A percentile compares a stretch with the other conserved stretches of the same genome.
These are phyloP conservation scores for Pythium periplocum DNA, from an alignment of 352 stramenopile species.

Conservation along the genomic window DNA sequence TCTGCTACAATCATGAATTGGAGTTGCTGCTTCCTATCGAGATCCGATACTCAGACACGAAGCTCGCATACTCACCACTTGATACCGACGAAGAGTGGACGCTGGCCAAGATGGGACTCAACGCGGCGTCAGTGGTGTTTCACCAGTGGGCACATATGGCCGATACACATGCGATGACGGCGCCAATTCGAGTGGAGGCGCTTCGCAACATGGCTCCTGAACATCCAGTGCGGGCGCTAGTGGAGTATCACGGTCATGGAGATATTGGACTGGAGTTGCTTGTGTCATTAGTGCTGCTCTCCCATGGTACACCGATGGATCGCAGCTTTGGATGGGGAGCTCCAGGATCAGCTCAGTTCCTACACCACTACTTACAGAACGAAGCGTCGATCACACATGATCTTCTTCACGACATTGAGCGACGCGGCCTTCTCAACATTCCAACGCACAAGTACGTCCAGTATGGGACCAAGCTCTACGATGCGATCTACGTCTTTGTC, in stretches of 20 bases:
- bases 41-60: slow-evolving; percentile 3
- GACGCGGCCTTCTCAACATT: slow-evolving; percentile 18
- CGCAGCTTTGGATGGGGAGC: slow-evolving; percentile 30
- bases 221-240: slow-evolving; percentile 29
- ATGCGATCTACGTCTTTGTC: slow-evolving; percentile 18
- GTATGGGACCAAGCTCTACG: slow-evolving; percentile 24
- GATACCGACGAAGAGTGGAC: slow-evolving; percentile 5
- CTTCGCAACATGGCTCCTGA: slow-evolving; percentile 21
- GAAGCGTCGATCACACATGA: slow-evolving; percentile 18
- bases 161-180: slow-evolving; percentile 11
- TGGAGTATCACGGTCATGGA: slow-evolving; percentile 31
- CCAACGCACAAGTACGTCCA: slow-evolving; percentile 20
- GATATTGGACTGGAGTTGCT: slow-evolving; percentile 29
- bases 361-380: slow-evolving; percentile 12
- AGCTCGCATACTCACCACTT: slow-evolving; percentile 2
- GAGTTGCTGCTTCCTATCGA: slow-evolving; percentile 4
- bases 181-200: slow-evolving; percentile 36
- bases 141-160: slow-evolving; percentile 6
- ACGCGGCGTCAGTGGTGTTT: slow-evolving; percentile 5
- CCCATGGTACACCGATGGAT: slow-evolving; percentile 29
- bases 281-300: slow-evolving; percentile 24
- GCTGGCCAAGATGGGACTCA: slow-evolving; percentile 9
- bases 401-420: not conserved
- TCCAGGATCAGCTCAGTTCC: slow-evolving; percentile 17
- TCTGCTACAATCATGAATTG: slow-evolving; percentile 5